Evolutionary conservation across 1,139 yeast species (phyloP).

Genomic region (Yamadazyma diospyri): DNA sequence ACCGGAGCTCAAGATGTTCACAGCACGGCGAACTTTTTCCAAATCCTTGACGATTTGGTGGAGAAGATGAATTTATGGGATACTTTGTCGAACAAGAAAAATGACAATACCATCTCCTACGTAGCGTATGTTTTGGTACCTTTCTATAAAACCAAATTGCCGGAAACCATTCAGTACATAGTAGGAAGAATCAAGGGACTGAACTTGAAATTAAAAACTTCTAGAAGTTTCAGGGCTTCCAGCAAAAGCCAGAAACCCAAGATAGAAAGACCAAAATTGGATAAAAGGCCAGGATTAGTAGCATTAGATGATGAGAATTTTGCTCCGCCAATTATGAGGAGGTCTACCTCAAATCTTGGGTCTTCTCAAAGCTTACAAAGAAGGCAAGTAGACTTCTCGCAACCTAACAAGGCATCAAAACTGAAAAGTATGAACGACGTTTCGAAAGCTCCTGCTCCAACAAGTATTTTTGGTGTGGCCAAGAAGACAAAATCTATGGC

Average conservation of each 20-base stretch:
- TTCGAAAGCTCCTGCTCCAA: neutral
- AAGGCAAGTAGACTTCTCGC: slow-evolving; percentile 44
- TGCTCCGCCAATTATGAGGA: slow-evolving; percentile 32
- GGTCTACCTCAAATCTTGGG: slow-evolving; percentile 40
- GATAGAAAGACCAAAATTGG: slow-evolving; percentile 7
- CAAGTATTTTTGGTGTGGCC: slow-evolving; percentile 28
- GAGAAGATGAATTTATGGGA: slow-evolving; percentile 59
- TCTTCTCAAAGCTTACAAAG: slow-evolving; percentile 41
- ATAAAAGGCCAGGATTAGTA: slow-evolving; percentile 7
- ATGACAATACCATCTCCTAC: slow-evolving; percentile 42
- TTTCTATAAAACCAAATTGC: slow-evolving; percentile 48
- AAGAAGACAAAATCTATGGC: slow-evolving; percentile 16
- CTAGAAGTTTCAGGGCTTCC: slow-evolving; percentile 2
- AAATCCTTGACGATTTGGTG: slow-evolving; percentile 38
- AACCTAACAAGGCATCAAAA: slow-evolving; percentile 7
- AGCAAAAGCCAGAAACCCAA: slow-evolving; percentile 1
- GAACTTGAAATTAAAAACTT: slow-evolving; percentile 26
- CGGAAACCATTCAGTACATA: slow-evolving; percentile 44
- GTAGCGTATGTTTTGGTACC: slow-evolving; percentile 54
- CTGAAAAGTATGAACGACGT: slow-evolving; percentile 9
- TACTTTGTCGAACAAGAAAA: slow-evolving; percentile 35
- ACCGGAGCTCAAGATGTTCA: slow-evolving; percentile 7
- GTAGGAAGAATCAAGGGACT: slow-evolving; percentile 50
- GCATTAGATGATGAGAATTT: slow-evolving; percentile 19
- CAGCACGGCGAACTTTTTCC: slow-evolving; percentile 17